Evolutionary conservation across 768 basidiomycete species (phyloP), one percentile per base, ranked within the genome.

Genomic region (Xanthoconium purpureum): DNA sequence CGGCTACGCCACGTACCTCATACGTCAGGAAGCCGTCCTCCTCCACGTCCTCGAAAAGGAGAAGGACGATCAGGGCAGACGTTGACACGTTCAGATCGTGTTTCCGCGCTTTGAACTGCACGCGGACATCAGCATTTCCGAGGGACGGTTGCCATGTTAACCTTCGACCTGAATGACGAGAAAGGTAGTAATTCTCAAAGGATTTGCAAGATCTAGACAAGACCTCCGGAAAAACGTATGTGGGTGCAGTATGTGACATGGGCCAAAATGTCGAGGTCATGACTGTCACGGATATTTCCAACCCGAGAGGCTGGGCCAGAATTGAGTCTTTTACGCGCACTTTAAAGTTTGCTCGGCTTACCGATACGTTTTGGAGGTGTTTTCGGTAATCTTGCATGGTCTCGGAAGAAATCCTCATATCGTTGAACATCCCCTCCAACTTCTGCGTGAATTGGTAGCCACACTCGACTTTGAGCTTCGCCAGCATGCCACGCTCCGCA

Each of bases 231-330:
- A 98, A 75, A 6, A 75, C 83, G 63, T 92, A 97, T 0, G 84
- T 66, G 3, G 85, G 75, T 11, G 79, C 72, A 3, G 82, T 78
- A 56, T 87, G 81, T 3, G 87, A 78, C 76, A 87, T 88, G 0
- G 97, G 97, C 97, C 97, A 99, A 71, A 91, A 92, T 5, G 94
- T 96, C 2, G 95, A 91, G 0, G 97, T 98, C 84, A 98, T 94
- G 47, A 99, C 89, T 6, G 80, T 94, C 40, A 98, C 93, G 1
- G 82, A 85, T 37, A 98, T 80, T 39, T 96, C 91, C 61, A 95
- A 79, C 5, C 82, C 78, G 4, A 88, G 87, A 10, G 83, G 70
- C 93, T 97, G 63, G 51, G 57, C 4, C 38, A 38, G 55, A n/a
- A 67, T 44, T 58, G 39, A 60, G 56, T 45, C 14, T 32, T 50